Percentiles rank a stretch among this genome's conserved stretches.
Evolutionary conservation across 768 basidiomycete species (phyloP).

Genomic region (Phaffia tasmanica): DNA sequence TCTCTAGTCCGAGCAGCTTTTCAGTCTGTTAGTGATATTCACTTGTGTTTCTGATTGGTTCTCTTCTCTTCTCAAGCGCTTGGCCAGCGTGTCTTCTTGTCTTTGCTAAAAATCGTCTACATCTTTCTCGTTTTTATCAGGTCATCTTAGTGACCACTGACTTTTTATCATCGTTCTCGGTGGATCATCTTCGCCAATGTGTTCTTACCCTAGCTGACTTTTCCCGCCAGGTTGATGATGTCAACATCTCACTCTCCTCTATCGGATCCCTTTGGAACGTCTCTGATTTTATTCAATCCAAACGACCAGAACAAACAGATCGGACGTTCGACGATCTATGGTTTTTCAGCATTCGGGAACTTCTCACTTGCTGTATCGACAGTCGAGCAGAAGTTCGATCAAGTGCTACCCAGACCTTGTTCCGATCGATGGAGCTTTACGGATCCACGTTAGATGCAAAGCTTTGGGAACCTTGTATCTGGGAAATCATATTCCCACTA

Average conservation of each 20-base stretch:
- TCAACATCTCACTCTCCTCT: slow-evolving; percentile 89
- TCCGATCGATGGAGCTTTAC: slow-evolving; percentile 86
- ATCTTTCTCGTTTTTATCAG: background rate
- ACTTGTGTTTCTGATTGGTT: background rate
- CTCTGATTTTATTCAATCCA: slow-evolving; percentile 62
- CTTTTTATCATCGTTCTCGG: slow-evolving; percentile 67
- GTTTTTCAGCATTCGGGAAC: slow-evolving; percentile 79
- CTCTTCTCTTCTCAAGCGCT: background rate
- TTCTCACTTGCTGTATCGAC: slow-evolving; percentile 72
- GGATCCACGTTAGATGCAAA: slow-evolving; percentile 69
- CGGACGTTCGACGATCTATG: slow-evolving; percentile 71
- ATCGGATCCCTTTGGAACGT: slow-evolving; percentile 91
- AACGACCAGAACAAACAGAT: background rate
- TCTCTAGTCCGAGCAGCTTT: slow-evolving; percentile 15
- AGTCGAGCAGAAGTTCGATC: slow-evolving; percentile 75
- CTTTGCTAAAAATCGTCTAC: too few species aligned
- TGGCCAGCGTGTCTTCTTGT: too few species aligned
- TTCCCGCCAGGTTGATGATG: slow-evolving; percentile 74
- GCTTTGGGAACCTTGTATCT: slow-evolving; percentile 85
- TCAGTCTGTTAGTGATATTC: slow-evolving; percentile 12
- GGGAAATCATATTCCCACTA: slow-evolving; percentile 79
- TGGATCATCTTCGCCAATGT: slow-evolving; percentile 70
- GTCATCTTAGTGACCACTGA: slow-evolving; percentile 81
- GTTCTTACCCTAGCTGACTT: slow-evolving; percentile 85
- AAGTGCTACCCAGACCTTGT: slow-evolving; percentile 89